Percentiles rank a stretch among this genome's conserved stretches.
Evolutionary conservation across 1,284 basidiomycete species (phyloP).

Genomic region (Tremellales sp.): DNA sequence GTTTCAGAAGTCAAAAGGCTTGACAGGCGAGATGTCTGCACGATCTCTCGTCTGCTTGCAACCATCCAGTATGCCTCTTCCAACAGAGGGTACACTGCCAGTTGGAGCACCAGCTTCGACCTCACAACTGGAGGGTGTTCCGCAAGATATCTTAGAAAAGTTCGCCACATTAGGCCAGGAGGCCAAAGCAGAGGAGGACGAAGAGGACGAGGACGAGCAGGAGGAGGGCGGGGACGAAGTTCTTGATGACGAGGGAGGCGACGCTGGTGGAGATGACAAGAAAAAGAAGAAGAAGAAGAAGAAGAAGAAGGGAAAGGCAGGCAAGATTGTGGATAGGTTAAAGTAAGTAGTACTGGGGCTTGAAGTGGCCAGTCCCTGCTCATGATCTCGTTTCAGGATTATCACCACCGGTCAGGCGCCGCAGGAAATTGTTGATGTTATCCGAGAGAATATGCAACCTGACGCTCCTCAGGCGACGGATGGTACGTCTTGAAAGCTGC

Average conservation of each 20-base stretch:
- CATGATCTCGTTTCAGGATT: constrained; percentile 19
- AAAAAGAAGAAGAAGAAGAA: constrained; percentile 45
- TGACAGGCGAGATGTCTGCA: too few relatives aligned
- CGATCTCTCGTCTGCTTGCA: neutral
- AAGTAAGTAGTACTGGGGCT: too few relatives aligned
- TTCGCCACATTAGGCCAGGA: constrained; percentile 29
- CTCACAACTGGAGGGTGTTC: constrained; percentile 11
- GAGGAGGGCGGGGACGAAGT: constrained; percentile 25
- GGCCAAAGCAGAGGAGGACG: constrained; percentile 20
- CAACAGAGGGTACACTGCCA: constrained; percentile 25
- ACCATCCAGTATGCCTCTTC: constrained; percentile 23
- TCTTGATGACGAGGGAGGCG: constrained; percentile 20
- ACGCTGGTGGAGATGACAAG: constrained; percentile 10
- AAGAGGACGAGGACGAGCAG: constrained; percentile 27
- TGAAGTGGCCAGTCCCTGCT: too few relatives aligned
- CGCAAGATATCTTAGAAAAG: constrained; percentile 33
- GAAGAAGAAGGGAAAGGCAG: constrained; percentile 47
- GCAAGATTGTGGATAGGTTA: constrained; percentile 42
- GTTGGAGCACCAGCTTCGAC: constrained; percentile 12
- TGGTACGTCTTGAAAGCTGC: constrained; percentile 24
- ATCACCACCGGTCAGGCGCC: constrained; percentile 38
- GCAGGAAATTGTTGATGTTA: constrained; percentile 39
- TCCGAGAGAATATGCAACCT: constrained; percentile 39
- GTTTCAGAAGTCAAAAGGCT: neutral
- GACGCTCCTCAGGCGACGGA: constrained; percentile 30